phyloP scores from a whole-genome alignment of 768 basidiomycete genomes.

The Rhizopogon salebrosus region DNA sequence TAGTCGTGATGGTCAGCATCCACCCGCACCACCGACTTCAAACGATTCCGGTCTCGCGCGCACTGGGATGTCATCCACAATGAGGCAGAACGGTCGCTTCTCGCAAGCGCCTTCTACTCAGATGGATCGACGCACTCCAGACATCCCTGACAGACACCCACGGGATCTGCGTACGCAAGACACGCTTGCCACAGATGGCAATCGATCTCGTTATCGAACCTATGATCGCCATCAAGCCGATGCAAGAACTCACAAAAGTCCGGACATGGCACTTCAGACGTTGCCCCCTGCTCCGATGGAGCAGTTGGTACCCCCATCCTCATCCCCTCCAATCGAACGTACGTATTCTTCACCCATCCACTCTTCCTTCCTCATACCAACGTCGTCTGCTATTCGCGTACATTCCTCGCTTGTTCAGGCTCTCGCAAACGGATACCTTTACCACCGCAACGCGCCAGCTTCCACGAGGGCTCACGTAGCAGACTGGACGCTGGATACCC shows the following conservation, averaged over 20 bases:
- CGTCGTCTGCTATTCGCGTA: conserved; percentile 19
- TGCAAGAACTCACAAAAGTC: conserved; percentile 2
- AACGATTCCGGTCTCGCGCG: conserved; percentile 13
- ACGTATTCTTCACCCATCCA: conserved; percentile 30
- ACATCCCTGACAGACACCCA: conserved; percentile 11
- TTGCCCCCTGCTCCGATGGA: conserved; percentile 2
- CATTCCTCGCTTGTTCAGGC: conserved; percentile 17
- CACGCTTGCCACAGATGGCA: conserved; percentile 11
- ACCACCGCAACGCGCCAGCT: conserved; percentile 30
- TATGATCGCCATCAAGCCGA: conserved; percentile 6
- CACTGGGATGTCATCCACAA: not conserved
- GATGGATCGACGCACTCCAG: conserved; percentile 7
- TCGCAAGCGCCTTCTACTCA: conserved; percentile 12
- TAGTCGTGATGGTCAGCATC: conserved; percentile 25
- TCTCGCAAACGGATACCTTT: conserved; percentile 32
- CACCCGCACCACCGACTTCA: conserved; percentile 8
- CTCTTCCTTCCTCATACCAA: conserved; percentile 23
- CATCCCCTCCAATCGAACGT: conserved; percentile 29
- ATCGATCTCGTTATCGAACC: conserved; percentile 13
- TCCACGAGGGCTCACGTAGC: conserved; percentile 17
- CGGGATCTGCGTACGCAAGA: conserved; percentile 18
- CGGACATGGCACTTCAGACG: not conserved
- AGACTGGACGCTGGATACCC: not conserved
- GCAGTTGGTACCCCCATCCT: conserved; percentile 13
- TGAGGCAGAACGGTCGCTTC: conserved; percentile 18